Evolutionary conservation across 1,284 basidiomycete species (phyloP).

Genomic region (Austroboletus novae-zelandiae): DNA sequence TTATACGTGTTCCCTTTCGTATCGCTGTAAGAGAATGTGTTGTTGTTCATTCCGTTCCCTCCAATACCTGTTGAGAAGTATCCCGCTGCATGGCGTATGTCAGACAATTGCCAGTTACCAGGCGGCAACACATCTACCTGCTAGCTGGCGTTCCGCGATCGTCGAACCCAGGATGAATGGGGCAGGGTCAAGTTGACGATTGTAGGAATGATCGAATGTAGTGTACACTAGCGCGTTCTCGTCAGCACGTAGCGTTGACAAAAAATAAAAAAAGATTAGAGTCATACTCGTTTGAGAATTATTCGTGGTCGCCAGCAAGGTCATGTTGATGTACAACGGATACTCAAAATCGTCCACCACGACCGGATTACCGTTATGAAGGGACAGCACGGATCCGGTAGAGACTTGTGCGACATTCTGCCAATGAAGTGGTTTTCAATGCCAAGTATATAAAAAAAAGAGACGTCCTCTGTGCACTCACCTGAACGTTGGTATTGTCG

Average conservation of each 20-base stretch:
- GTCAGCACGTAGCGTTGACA: slow-evolving; percentile 1
- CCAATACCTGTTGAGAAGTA: slow-evolving; percentile 47
- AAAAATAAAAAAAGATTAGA: not conserved
- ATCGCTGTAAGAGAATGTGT: slow-evolving; percentile 64
- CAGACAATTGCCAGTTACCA: not conserved
- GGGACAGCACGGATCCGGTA: slow-evolving; percentile 52
- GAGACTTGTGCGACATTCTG: slow-evolving; percentile 65
- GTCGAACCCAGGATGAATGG: slow-evolving; percentile 58
- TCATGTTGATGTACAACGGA: slow-evolving; percentile 62
- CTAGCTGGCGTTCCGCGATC: slow-evolving; percentile 56
- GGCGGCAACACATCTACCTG: slow-evolving; percentile 39
- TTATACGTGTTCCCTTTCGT: slow-evolving; percentile 58
- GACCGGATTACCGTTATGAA: slow-evolving; percentile 54
- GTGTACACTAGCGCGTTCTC: slow-evolving; percentile 41
- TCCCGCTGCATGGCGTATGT: slow-evolving; percentile 40
- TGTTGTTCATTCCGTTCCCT: slow-evolving; percentile 69
- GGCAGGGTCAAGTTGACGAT: slow-evolving; percentile 53
- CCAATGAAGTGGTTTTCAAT: not conserved
- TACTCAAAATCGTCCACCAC: slow-evolving; percentile 64
- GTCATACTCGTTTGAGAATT: slow-evolving; percentile 46
- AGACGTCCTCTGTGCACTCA: slow-evolving; percentile 20
- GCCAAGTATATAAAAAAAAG: not conserved
- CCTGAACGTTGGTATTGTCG: slow-evolving; percentile 40
- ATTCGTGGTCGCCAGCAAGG: slow-evolving; percentile 42
- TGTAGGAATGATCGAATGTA: slow-evolving; percentile 66